Evolutionary conservation across 305 asterid genomes (phyloP), one percentile per base, ranked within the genome.

Genomic region (Solanum hybrid): DNA sequence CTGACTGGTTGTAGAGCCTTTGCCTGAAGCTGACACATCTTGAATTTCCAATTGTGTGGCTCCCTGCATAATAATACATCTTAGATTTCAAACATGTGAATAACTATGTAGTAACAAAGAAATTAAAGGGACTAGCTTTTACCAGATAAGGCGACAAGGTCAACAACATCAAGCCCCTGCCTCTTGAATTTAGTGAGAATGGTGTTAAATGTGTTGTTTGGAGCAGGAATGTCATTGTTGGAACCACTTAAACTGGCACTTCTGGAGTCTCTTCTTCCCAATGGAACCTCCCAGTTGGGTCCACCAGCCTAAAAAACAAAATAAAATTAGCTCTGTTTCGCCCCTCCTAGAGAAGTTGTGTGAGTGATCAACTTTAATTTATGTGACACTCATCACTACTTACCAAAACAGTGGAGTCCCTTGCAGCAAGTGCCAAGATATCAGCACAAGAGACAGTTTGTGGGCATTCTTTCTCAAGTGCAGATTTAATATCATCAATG

Each of bases 231-330:
- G 79, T 91, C 27, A 34, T 82, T 87, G 89, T 92, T 93, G 36
- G 93, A 92, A 29, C 90, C 94, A 73, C 90, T 82, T 36, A 94
- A 87, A 90, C 93, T 93, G 15, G 94, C 94, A n/a, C 91, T 77
- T 88, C 78, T 86, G 6, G 95, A 81, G 69, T 93, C 95, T 88
- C 90, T 91, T 87, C 95, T 92, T 73, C 95, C 94, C 19, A 93
- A 89, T 78, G 91, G 92, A 14, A 93, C 95, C 35, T 87, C 92
- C 89, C 92, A 93, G 36, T 88, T 84, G 13, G 93, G 94, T 75
- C 94, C 94, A 38, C 95, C 95, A 66, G 91, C 64, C 95, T 51
- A 38, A 56, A 56, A 45, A 69, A 37, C 9, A 40, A 42, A 69
- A 10, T 2, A 85, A 7, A 5, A 38, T 10, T 2, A 77, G 32